A percentile compares a stretch with the other conserved stretches of the same genome.
Evolutionary conservation across 345 rosid genomes (phyloP).

Genomic region (Linum tenue): DNA sequence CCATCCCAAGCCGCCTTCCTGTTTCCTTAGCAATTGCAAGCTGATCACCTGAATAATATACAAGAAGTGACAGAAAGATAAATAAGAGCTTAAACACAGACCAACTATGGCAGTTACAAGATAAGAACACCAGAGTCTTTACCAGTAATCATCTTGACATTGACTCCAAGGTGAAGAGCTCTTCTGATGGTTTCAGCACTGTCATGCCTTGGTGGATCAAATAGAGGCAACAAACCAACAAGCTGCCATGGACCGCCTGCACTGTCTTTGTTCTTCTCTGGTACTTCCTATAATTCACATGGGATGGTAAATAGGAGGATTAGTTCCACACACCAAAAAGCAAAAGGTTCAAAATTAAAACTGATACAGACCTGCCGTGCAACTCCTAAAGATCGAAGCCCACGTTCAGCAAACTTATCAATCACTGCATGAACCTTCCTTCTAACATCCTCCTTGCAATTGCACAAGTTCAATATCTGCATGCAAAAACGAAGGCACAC

Average conservation of each 20-base stretch:
- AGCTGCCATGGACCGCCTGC: slow-evolving; percentile 78
- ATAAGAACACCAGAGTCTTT: slow-evolving; percentile 6
- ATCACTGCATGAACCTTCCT: slow-evolving; percentile 64
- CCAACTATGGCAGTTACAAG: background rate
- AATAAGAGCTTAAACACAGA: background rate
- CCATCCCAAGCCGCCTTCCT: slow-evolving; percentile 94
- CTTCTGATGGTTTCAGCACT: slow-evolving; percentile 94
- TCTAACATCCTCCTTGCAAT: slow-evolving; percentile 61
- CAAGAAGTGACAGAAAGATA: background rate
- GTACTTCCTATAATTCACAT: slow-evolving; percentile 50
- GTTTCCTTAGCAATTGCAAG: slow-evolving; percentile 96
- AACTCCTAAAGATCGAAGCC: slow-evolving; percentile 79
- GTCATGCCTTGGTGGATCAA: slow-evolving; percentile 96
- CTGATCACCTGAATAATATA: slow-evolving; percentile 59
- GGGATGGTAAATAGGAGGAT: background rate
- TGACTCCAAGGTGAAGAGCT: slow-evolving; percentile 84
- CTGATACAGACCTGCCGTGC: slow-evolving; percentile 62
- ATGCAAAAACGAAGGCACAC: slow-evolving; percentile 5
- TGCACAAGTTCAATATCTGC: slow-evolving; percentile 66
- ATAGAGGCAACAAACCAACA: slow-evolving; percentile 74
- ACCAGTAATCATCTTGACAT: slow-evolving; percentile 94
- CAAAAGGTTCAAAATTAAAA: slow-evolving; percentile 5
- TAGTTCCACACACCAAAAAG: background rate
- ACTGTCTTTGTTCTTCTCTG: slow-evolving; percentile 65
- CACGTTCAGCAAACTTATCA: slow-evolving; percentile 89